A percentile compares a stretch with the other conserved stretches of the same genome.
phyloP scores from a whole-genome alignment of 495 filamentous ascomycete species.

The Aspergillus mulundensis region DNA sequence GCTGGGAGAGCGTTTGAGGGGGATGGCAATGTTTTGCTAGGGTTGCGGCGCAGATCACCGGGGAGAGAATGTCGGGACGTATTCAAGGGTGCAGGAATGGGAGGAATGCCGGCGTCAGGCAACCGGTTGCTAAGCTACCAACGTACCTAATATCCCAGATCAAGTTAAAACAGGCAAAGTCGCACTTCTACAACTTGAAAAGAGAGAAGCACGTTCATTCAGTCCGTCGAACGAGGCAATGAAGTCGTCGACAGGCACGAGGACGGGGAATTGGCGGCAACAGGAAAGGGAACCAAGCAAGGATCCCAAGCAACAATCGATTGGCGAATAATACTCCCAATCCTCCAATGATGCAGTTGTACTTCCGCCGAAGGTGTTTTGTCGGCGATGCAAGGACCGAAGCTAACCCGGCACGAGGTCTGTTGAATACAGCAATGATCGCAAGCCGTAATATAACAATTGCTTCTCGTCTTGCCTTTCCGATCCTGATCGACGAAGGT shows the following conservation, averaged over 20 bases:
- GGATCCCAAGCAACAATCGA: not conserved
- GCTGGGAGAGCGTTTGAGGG: constrained; percentile 20
- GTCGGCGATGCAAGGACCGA: constrained; percentile 31
- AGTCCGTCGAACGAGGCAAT: constrained; percentile 16
- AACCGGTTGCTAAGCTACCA: constrained; percentile 22
- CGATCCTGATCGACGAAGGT: constrained; percentile 14
- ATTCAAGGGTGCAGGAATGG: constrained; percentile 25
- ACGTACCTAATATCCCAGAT: constrained; percentile 19
- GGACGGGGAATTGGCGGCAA: constrained; percentile 15
- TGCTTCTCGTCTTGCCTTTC: not conserved
- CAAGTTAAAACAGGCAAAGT: constrained; percentile 1
- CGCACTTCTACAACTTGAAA: not conserved
- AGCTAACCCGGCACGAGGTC: not conserved
- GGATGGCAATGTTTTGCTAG: constrained; percentile 18
- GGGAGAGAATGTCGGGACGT: constrained; percentile 24
- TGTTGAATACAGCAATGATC: not conserved
- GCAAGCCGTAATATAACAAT: not conserved
- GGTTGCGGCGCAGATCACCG: constrained; percentile 17
- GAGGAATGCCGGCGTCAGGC: constrained; percentile 34
- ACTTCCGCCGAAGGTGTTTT: constrained; percentile 8
- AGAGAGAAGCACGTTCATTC: constrained; percentile 13
- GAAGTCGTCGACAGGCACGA: constrained; percentile 17
- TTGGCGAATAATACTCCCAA: not conserved
- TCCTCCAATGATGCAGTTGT: constrained; percentile 9
- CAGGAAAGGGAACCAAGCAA: constrained; percentile 11